phyloP scores from a whole-genome alignment of 495 filamentous ascomycete genomes.

The Penicillium turbatum region DNA sequence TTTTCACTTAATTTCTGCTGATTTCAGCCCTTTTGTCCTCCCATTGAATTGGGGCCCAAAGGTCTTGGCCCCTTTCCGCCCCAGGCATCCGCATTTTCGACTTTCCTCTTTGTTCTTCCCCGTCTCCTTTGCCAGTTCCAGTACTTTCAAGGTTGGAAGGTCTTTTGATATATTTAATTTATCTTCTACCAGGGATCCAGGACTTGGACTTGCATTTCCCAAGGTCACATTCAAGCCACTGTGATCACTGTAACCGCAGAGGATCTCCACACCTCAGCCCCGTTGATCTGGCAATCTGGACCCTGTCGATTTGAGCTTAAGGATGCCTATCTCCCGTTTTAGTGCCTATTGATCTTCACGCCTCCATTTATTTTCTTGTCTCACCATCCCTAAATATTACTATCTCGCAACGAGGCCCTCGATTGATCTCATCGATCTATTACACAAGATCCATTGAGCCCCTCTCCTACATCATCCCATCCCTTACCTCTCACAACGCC shows the following conservation, averaged over 20 bases:
- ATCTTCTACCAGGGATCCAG: neutral
- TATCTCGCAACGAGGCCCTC: neutral
- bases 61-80: neutral
- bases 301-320: constrained; percentile 14
- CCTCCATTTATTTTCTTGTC: constrained; percentile 6
- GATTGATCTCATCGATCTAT: neutral
- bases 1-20: constrained; percentile 17
- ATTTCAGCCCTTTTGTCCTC: neutral
- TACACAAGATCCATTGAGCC: neutral
- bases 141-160: neutral
- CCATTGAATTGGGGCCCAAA: neutral
- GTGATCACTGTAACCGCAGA: neutral
- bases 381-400: neutral
- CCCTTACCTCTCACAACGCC: neutral
- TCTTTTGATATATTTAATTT: neutral
- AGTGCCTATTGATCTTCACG: constrained; percentile 2
- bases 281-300: constrained; percentile 5
- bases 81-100: constrained; percentile 4
- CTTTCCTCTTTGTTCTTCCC: neutral
- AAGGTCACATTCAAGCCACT: constrained; percentile 6
- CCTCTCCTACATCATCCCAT: neutral
- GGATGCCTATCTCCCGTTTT: constrained; percentile 12
- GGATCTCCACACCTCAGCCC: constrained; percentile 17
- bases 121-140: neutral
- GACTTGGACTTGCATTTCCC: constrained; percentile 1